Base-by-base conservation (phyloP, 2,329 filamentous ascomycete genomes). In the Ilyonectria mors-panacis region DNA sequence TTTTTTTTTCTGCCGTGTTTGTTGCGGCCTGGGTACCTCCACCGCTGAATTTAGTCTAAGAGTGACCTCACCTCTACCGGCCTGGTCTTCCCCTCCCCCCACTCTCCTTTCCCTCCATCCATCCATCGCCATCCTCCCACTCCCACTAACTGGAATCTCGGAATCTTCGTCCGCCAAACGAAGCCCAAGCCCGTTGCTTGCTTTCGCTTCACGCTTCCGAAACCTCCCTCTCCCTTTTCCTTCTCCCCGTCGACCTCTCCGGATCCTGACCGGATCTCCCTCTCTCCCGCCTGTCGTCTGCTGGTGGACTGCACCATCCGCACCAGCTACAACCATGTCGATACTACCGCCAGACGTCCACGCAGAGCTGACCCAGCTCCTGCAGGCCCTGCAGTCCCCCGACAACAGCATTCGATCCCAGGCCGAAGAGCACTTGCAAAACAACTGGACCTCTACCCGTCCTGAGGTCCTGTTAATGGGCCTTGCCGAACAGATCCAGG, bases 401-500 rank as follows among this genome's bases (percentile, higher is more conserved):
- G 95, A 99, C 84, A 99, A 99, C 84, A 86, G 87, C 65, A 87
- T 94, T 75, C 92, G 96, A 79, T 90, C 93, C 33, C 90, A 94
- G 81, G 95, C 95, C 59, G 96, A 99, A 82, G 94, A 97, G 72
- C 92, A 95, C 80, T 86, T 99, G 70, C 93, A 94, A 81, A 93
- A 90, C 82, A 95, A 94, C 86, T 99, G 96, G 96, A 93, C 94
- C 39, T 85, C 85, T 69, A 87, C 89, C 64, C 89, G 93, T 68
- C 95, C 96, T 39, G 95, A 98, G 77, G 88, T 97, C 75, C 86
- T 98, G 74, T 85, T 99, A 79, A 96, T 98, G 92, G 96, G 95
- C 72, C 85, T 99, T 75, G 95, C 93, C 45, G 96, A 98, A 84
- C 95, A 98, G 83, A 91, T 97, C 75, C 91, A 93, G 77, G 90